Conservation (phyloP, 2,329 filamentous ascomycete genomes). For the Trichoderma sp. region DNA sequence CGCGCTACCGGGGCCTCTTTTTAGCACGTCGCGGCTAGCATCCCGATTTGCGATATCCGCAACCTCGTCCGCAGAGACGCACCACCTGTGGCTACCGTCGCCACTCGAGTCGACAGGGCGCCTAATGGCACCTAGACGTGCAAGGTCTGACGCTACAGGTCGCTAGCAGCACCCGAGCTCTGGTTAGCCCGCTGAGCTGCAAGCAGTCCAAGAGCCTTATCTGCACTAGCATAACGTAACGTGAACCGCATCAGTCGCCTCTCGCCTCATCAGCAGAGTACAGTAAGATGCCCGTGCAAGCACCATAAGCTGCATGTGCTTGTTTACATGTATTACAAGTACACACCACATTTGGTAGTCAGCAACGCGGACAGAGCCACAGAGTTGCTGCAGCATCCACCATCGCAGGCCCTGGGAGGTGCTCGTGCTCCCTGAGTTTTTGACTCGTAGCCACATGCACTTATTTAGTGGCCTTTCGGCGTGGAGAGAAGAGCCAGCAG, state of each 20-base stretch:
- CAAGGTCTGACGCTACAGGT: neutral
- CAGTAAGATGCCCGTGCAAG: neutral
- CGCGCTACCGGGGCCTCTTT: slow-evolving; percentile 10
- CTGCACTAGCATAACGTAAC: neutral
- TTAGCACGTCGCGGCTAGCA: slow-evolving; percentile 22
- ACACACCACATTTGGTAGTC: neutral
- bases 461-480: slow-evolving; percentile 14
- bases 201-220: neutral
- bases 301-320: no score
- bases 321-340: neutral
- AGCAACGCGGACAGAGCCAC: neutral
- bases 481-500: slow-evolving; percentile 23
- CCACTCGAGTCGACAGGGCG: neutral
- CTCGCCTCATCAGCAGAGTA: neutral
- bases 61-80: neutral
- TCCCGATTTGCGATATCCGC: slow-evolving; percentile 24
- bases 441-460: neutral
- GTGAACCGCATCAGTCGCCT: neutral
- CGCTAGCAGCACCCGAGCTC: neutral
- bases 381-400: neutral
- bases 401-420: neutral
- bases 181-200: neutral
- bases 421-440: neutral
- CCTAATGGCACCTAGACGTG: neutral
- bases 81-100: neutral